Conservation (phyloP, 2,329 filamentous ascomycete species). For the Claviceps sp. region DNA sequence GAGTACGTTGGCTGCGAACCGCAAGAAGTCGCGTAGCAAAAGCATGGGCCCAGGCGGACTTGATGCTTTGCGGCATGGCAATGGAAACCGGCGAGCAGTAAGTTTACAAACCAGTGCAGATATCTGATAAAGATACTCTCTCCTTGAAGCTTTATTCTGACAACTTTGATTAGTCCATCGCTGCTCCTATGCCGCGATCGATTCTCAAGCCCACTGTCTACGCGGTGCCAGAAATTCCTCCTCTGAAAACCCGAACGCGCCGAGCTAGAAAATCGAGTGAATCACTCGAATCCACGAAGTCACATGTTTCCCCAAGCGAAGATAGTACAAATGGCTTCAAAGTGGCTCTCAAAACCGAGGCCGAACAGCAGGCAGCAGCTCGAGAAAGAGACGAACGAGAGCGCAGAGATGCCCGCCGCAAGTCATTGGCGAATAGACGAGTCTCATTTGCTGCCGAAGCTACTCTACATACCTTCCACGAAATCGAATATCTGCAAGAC, state of each 20-base stretch:
- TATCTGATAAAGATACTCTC: neutral
- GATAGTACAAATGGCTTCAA: conserved; percentile 31
- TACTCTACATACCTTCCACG: conserved; percentile 93
- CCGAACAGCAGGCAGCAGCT: conserved; percentile 56
- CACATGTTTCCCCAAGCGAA: conserved; percentile 8
- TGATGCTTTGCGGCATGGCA: conserved; percentile 62
- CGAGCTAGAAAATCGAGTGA: neutral
- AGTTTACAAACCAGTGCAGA: conserved; percentile 10
- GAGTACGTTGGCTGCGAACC: conserved; percentile 35
- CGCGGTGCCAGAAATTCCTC: conserved; percentile 51
- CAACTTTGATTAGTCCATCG: conserved; percentile 34
- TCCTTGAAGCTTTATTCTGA: neutral
- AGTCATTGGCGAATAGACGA: conserved; percentile 82
- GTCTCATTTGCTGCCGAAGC: conserved; percentile 97
- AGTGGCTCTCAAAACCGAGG: conserved; percentile 53
- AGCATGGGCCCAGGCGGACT: conserved; percentile 88
- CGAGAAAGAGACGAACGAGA: conserved; percentile 59
- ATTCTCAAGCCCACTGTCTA: conserved; percentile 74
- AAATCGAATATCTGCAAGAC: conserved; percentile 78
- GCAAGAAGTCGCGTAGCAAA: conserved; percentile 76
- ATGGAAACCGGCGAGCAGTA: conserved; percentile 72
- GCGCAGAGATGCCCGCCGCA: conserved; percentile 75
- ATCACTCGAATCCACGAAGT: conserved; percentile 5
- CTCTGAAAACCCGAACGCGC: conserved; percentile 32
- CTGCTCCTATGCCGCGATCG: conserved; percentile 44